Evolutionary conservation across 768 basidiomycete species (phyloP).

Genomic region (Tulasnella sp.): DNA sequence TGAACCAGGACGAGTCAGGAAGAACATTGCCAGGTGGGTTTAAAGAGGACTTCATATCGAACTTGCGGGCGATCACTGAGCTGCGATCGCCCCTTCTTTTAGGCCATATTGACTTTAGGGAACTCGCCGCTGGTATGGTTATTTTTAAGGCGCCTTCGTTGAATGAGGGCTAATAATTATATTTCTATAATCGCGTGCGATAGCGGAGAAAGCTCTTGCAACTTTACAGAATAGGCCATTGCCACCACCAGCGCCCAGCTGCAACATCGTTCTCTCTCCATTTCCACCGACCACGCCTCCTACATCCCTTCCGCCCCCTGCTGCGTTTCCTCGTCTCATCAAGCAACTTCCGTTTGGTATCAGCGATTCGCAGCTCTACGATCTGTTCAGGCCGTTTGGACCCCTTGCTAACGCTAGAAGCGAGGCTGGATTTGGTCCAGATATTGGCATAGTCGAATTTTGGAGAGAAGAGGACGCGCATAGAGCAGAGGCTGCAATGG

Average conservation of each 20-base stretch:
- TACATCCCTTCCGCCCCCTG: conserved; percentile 61
- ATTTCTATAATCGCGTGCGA: conserved; percentile 9
- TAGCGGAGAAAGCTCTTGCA: conserved; percentile 82
- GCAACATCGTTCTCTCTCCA: conserved; percentile 61
- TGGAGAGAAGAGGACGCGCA: conserved; percentile 81
- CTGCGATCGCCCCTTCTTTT: conserved; percentile 22
- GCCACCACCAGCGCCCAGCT: conserved; percentile 46
- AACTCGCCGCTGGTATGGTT: conserved; percentile 59
- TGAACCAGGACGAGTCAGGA: conserved; percentile 46
- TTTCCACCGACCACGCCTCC: conserved; percentile 73
- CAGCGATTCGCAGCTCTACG: conserved; percentile 66
- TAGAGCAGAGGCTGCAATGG: conserved; percentile 62
- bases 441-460: conserved; percentile 72
- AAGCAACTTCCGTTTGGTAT: conserved; percentile 67
- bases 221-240: conserved; percentile 69
- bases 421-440: conserved; percentile 63
- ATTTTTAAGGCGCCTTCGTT: background rate
- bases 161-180: conserved; percentile 9
- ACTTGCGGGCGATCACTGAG: background rate
- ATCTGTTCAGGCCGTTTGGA: conserved; percentile 74
- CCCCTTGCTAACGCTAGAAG: conserved; percentile 66
- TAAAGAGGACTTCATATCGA: background rate
- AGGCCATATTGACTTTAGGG: conserved; percentile 78
- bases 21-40: conserved; percentile 26
- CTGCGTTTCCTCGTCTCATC: conserved; percentile 66